phyloP scores from a whole-genome alignment of 306 rosid genomes.

The Corylus heterophylla region DNA sequence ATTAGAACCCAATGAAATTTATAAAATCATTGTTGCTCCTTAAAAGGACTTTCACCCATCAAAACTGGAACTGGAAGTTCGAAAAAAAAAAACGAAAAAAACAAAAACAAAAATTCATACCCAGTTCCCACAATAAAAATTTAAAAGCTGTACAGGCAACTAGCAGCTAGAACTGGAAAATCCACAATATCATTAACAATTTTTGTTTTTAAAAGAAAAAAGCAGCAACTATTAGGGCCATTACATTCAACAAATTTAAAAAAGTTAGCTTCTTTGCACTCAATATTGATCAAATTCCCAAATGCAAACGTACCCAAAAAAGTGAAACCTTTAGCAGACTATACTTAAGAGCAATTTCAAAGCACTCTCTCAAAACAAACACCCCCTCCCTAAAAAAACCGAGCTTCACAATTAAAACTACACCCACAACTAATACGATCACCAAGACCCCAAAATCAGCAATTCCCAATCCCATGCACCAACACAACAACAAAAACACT shows the following conservation, averaged over 20 bases:
- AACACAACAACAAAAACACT: not conserved
- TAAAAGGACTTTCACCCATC: not conserved
- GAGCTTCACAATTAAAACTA: not conserved
- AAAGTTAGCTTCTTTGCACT: not conserved
- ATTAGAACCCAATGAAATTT: not conserved
- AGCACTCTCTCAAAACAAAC: slow-evolving; percentile 3
- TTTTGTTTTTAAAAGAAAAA: not conserved
- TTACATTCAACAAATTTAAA: not conserved
- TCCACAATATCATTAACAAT: too few relatives aligned
- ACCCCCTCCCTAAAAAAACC: not conserved
- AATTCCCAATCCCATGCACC: not conserved
- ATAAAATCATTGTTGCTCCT: not conserved
- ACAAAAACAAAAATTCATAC: too few relatives aligned
- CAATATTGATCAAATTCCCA: slow-evolving; percentile 6
- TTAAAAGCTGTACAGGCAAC: not conserved
- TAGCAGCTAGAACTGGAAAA: not conserved
- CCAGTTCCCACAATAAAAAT: not conserved
- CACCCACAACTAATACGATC: slow-evolving; percentile 4
- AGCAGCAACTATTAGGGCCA: not conserved
- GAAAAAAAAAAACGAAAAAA: too few relatives aligned
- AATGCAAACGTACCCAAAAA: not conserved
- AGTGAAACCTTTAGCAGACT: not conserved
- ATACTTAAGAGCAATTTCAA: not conserved
- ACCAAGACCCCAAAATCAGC: not conserved
- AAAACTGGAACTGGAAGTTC: not conserved